phyloP scores from a whole-genome alignment of 257 asterid genomes.

The Solanum peruvianum region DNA sequence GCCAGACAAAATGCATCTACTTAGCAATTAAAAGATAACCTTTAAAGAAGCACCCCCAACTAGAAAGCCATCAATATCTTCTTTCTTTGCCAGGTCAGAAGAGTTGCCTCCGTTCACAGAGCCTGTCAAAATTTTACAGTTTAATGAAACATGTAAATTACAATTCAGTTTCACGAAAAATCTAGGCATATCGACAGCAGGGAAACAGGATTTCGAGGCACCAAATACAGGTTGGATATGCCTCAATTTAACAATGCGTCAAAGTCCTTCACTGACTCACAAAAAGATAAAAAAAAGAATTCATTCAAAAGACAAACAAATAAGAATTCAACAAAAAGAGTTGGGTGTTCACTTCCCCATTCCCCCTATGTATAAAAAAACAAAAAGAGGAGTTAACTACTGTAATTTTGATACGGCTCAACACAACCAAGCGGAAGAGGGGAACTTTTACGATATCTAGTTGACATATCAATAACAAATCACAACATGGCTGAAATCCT shows the following conservation, averaged over 20 bases:
- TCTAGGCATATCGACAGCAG: background rate
- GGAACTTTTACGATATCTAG: background rate
- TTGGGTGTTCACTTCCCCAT: background rate
- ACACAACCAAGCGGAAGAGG: background rate
- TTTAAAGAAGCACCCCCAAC: conserved; percentile 98
- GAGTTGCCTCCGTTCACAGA: conserved; percentile 89
- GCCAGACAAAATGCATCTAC: background rate
- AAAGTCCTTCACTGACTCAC: background rate
- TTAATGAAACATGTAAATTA: background rate
- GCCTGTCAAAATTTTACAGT: conserved; percentile 25
- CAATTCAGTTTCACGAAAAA: background rate
- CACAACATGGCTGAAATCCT: background rate
- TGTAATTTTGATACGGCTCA: background rate
- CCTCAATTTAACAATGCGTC: background rate
- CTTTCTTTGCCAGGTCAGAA: conserved; percentile 84
- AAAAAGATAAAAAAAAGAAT: background rate
- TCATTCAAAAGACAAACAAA: background rate
- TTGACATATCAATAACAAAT: background rate
- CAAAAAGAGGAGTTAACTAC: background rate
- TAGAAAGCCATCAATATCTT: conserved; percentile 73
- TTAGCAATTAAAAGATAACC: conserved; percentile 26
- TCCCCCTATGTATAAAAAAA: background rate
- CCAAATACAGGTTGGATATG: background rate
- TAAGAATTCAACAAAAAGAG: background rate
- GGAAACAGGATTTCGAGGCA: background rate